Percentiles rank a stretch among this genome's conserved stretches.
phyloP scores from a whole-genome alignment of 2,329 filamentous ascomycete genomes.

The Trichophyton mentagrophytes region DNA sequence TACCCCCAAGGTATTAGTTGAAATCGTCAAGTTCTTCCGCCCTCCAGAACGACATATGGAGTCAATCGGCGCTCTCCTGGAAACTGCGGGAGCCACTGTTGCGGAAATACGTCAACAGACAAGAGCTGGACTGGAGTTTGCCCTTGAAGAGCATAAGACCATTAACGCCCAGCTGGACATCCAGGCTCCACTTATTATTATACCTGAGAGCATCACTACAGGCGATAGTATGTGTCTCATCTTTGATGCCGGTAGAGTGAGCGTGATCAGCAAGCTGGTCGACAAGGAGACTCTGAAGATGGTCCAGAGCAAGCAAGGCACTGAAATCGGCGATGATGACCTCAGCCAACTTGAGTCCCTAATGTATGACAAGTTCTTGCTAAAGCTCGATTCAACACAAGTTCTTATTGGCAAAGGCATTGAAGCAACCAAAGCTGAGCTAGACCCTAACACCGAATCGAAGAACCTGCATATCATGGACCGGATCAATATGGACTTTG shows the following conservation, averaged over 20 bases:
- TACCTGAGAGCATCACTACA: slow-evolving; percentile 81
- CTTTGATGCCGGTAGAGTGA: slow-evolving; percentile 89
- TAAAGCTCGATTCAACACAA: slow-evolving; percentile 90
- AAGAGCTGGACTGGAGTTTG: slow-evolving; percentile 87
- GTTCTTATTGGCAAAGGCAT: slow-evolving; percentile 90
- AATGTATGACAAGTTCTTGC: slow-evolving; percentile 94
- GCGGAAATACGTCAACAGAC: slow-evolving; percentile 93
- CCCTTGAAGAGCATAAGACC: slow-evolving; percentile 93
- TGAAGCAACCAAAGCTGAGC: slow-evolving; percentile 71
- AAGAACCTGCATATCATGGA: slow-evolving; percentile 83
- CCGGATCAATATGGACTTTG: slow-evolving; percentile 92
- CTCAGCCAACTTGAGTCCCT: slow-evolving; percentile 75
- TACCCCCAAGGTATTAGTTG: slow-evolving; percentile 86
- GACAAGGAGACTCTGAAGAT: slow-evolving; percentile 82
- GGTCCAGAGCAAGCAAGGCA: slow-evolving; percentile 79
- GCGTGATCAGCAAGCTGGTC: slow-evolving; percentile 84
- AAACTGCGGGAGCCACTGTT: slow-evolving; percentile 87
- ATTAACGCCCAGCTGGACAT: slow-evolving; percentile 93
- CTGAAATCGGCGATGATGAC: slow-evolving; percentile 78
- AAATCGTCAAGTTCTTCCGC: slow-evolving; percentile 88
- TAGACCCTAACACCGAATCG: slow-evolving; percentile 53
- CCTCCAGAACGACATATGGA: slow-evolving; percentile 97
- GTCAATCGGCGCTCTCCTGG: slow-evolving; percentile 89
- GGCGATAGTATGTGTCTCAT: slow-evolving; percentile 77
- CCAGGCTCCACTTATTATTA: slow-evolving; percentile 88